phyloP scores from a whole-genome alignment of 495 filamentous ascomycete genomes.

The Neurospora sp. region DNA sequence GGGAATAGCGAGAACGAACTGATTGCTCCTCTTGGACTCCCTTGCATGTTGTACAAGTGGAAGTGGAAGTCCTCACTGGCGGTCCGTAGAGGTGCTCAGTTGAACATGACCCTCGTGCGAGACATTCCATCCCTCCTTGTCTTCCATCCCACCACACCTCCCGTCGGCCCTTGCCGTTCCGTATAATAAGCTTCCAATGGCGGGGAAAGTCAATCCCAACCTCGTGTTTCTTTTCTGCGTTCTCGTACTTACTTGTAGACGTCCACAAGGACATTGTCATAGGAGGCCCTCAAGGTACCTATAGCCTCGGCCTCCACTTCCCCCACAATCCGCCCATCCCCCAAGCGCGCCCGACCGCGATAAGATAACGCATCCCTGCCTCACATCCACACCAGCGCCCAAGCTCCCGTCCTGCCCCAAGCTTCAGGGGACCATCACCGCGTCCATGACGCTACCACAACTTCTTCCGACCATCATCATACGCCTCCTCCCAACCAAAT shows the following conservation, averaged over 20 bases:
- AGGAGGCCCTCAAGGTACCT: not conserved
- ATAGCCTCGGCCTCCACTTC: not conserved
- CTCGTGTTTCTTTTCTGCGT: not conserved
- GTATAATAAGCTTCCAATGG: not conserved
- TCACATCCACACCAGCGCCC: not conserved
- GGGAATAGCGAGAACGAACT: not conserved
- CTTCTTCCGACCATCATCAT: not conserved
- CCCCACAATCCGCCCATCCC: not conserved
- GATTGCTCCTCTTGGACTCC: not conserved
- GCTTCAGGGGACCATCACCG: not conserved
- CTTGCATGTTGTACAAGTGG: not conserved
- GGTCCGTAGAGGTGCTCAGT: not conserved
- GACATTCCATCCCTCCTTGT: not conserved
- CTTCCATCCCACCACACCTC: not conserved
- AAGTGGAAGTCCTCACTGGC: not conserved
- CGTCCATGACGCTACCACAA: not conserved
- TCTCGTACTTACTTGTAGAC: not conserved
- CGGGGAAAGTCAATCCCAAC: not conserved
- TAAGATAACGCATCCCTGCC: not conserved
- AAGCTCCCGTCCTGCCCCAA: not conserved
- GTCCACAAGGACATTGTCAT: not conserved
- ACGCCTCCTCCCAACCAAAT: not conserved
- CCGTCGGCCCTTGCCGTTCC: not conserved
- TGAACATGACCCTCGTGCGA: not conserved
- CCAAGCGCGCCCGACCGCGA: not conserved